phyloP scores from a whole-genome alignment of 208 protist genomes.

The Vickermania spadyakhi region DNA sequence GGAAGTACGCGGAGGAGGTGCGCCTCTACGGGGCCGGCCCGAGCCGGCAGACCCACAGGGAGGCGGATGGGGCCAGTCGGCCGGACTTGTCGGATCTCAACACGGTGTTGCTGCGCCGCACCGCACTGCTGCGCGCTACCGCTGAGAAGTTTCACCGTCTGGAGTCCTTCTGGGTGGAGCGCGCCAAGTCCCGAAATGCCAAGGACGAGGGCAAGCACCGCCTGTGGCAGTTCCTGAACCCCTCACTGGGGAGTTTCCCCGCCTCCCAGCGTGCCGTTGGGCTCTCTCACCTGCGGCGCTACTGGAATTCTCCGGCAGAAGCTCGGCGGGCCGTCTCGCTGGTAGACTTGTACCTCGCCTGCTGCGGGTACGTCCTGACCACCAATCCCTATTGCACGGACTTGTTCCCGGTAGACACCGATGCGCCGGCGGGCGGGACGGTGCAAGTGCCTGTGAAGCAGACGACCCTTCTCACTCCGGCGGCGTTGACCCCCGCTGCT shows the following conservation, averaged over 20 bases:
- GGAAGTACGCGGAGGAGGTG: background rate
- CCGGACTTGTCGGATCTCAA: background rate
- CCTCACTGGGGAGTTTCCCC: background rate
- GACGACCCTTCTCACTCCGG: too few relatives aligned
- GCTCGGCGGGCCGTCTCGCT: conserved; percentile 19
- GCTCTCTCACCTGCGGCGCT: conserved; percentile 10
- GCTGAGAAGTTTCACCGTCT: background rate
- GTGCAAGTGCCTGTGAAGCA: background rate
- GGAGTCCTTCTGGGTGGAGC: background rate
- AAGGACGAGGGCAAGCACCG: background rate
- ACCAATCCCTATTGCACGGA: conserved; percentile 38
- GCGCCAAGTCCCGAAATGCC: background rate
- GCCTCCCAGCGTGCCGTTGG: conserved; percentile 14
- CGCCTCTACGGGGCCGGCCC: background rate
- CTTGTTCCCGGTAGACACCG: conserved; percentile 23
- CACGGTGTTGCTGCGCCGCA: background rate
- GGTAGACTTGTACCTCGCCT: conserved; percentile 48
- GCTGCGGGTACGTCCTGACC: conserved; percentile 56
- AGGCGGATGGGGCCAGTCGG: background rate
- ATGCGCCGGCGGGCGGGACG: background rate
- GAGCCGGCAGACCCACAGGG: background rate
- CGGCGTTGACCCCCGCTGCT: background rate
- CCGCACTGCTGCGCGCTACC: background rate
- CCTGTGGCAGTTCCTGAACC: background rate
- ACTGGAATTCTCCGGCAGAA: conserved; percentile 10